Base-by-base conservation (phyloP, 306 rosid species). In the Malus sieversii region DNA sequence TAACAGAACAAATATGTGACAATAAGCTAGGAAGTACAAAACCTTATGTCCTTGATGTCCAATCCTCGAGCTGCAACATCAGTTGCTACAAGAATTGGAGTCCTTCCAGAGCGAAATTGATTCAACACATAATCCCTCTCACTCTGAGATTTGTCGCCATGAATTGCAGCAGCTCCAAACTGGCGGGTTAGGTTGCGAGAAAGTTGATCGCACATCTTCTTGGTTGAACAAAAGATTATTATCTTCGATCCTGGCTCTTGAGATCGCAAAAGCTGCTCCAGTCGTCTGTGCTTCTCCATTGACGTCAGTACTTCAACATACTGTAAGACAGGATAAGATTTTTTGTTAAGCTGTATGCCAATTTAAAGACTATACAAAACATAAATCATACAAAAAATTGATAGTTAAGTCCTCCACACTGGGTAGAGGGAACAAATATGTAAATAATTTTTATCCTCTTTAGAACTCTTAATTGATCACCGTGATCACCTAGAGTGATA, bases 151-250 rank as follows among this genome's bases (percentile, higher is more conserved):
- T 96, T 96, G 89, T 96, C 99, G 72, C 99, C 99, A 66, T 96
- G 99, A 72, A 96, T 96, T 64, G 99, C 98, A 60, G 96, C 92
- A 77, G 98, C 99, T 68, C 99, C 97, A 81, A 92, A 96, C 78
- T 90, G 97, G 68, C 98, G 97, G 3, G 93, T 75, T 60, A 96
- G 96, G 83, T 92, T 96, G 29, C 97, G 97, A 72, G 97, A 84
- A 74, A 96, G 97, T 77, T 92, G 99, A 86, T 96, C 99, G 66
- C 99, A 96, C 99, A 96, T 96, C 86, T 92, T 96, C 88, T 96
- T 92, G 35, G 99, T 96, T 72, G 99, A 96, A 79, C 99, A 96
- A 74, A 96, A 96, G 58, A 96, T 79, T 38, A 96, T 96, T 68
- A 96, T 80, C 81, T 96, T 96, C 25, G 99, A 92, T 55, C 99